Evolutionary conservation across 208 protist species (phyloP).

Genomic region (Wallacemonas sp.): DNA sequence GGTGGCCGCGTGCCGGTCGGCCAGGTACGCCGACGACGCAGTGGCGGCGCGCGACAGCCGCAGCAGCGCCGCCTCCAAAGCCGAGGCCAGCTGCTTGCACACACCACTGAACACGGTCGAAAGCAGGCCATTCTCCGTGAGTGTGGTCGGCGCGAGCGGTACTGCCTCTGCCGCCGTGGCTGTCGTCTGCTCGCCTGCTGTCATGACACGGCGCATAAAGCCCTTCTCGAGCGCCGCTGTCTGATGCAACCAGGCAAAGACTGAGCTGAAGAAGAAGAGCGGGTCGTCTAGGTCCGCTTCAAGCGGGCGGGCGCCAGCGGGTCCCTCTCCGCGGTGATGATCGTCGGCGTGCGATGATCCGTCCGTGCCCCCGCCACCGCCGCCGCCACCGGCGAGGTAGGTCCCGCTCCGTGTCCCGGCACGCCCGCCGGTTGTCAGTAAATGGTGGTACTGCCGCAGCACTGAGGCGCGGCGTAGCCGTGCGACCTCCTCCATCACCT

Average conservation of each 20-base stretch:
- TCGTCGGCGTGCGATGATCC: neutral
- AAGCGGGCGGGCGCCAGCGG: slow-evolving; percentile 46
- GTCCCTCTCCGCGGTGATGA: neutral
- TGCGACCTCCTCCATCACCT: slow-evolving; percentile 71
- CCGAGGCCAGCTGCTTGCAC: slow-evolving; percentile 59
- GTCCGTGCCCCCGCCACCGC: neutral
- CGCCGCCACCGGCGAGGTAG: slow-evolving; percentile 22
- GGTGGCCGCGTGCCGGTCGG: neutral
- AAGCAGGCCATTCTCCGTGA: slow-evolving; percentile 33
- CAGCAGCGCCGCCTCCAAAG: slow-evolving; percentile 62
- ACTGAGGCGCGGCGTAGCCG: slow-evolving; percentile 65
- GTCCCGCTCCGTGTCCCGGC: slow-evolving; percentile 48
- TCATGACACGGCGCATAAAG: slow-evolving; percentile 51
- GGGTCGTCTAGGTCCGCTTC: slow-evolving; percentile 83
- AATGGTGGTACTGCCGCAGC: slow-evolving; percentile 81
- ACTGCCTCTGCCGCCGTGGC: slow-evolving; percentile 6
- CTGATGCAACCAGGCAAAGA: slow-evolving; percentile 88
- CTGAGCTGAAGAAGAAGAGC: slow-evolving; percentile 76
- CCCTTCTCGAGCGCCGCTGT: slow-evolving; percentile 78
- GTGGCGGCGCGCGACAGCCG: slow-evolving; percentile 42
- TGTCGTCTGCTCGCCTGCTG: neutral
- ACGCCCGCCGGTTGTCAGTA: slow-evolving; percentile 72
- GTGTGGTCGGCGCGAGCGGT: neutral
- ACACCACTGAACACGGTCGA: slow-evolving; percentile 66
- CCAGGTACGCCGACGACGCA: slow-evolving; percentile 23